Conservation (phyloP, 768 basidiomycete genomes). For the Mycena crocata region DNA sequence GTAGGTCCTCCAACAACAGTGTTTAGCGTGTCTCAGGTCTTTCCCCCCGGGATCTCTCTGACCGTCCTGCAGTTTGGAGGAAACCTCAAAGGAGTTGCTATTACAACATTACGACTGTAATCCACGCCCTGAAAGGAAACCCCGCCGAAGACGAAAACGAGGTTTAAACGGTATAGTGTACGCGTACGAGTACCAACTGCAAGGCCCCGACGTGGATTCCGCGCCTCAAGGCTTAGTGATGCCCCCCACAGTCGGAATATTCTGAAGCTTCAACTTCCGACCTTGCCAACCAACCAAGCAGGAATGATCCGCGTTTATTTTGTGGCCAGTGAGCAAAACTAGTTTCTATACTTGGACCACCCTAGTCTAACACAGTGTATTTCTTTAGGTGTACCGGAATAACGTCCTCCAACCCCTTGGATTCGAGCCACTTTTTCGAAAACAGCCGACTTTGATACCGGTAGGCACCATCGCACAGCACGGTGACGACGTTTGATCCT, state of each 20-base stretch:
- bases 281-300: not conserved
- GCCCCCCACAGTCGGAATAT: not conserved
- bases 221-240: no score
- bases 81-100: not conserved
- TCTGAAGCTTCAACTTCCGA: not conserved
- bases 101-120: not conserved
- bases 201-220: not conserved
- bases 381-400: slow-evolving; percentile 90
- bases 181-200: not conserved
- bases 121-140: no score
- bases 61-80: not conserved
- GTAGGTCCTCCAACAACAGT: not conserved
- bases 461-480: slow-evolving; percentile 96
- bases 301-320: not conserved
- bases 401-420: slow-evolving; percentile 79
- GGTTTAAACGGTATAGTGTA: not conserved
- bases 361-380: slow-evolving; percentile 86
- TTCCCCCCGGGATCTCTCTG: not conserved
- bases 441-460: slow-evolving; percentile 97
- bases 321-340: not conserved
- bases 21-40: not conserved
- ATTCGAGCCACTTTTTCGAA: slow-evolving; percentile 90
- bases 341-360: slow-evolving; percentile 1
- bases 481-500: slow-evolving; percentile 89
- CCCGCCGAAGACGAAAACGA: not conserved